Percentiles rank a stretch among this genome's conserved stretches.
Evolutionary conservation across 805 yeast species (phyloP).

Genomic region (Lipomyces chichibuensis): DNA sequence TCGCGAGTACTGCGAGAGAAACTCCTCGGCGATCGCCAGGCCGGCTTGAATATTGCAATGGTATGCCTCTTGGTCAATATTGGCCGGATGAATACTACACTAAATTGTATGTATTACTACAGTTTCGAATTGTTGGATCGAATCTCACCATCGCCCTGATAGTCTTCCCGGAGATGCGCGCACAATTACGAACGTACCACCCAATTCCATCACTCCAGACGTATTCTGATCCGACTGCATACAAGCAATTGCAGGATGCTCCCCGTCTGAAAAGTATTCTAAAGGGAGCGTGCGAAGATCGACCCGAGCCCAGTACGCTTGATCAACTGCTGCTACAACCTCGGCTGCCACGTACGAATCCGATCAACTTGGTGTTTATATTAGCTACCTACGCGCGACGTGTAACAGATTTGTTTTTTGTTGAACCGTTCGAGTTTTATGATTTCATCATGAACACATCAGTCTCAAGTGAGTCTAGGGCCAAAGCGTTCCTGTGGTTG

Average conservation of each 20-base stretch:
- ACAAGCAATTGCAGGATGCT: slow-evolving; percentile 89
- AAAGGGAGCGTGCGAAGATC: slow-evolving; percentile 81
- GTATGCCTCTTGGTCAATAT: slow-evolving; percentile 85
- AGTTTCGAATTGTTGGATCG: background rate
- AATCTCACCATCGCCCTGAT: background rate
- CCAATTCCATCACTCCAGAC: slow-evolving; percentile 89
- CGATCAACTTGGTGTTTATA: slow-evolving; percentile 75
- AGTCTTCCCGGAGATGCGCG: slow-evolving; percentile 90
- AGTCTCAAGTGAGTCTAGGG: slow-evolving; percentile 67
- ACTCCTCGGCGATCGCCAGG: slow-evolving; percentile 64
- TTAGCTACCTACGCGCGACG: slow-evolving; percentile 64
- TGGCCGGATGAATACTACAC: slow-evolving; percentile 93
- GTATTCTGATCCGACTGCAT: slow-evolving; percentile 56
- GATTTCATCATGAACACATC: slow-evolving; percentile 70
- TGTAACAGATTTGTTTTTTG: slow-evolving; percentile 50
- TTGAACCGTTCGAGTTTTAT: slow-evolving; percentile 56
- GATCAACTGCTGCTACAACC: slow-evolving; percentile 50
- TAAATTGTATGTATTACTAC: slow-evolving; percentile 52
- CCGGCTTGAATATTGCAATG: slow-evolving; percentile 69
- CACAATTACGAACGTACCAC: slow-evolving; percentile 89
- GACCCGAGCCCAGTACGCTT: slow-evolving; percentile 53
- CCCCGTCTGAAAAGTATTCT: slow-evolving; percentile 88
- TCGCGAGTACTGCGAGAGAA: slow-evolving; percentile 83
- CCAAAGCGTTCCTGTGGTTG: slow-evolving; percentile 78
- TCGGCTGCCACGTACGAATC: slow-evolving; percentile 56